Base-by-base conservation (phyloP, 768 basidiomycete species). In the Phlebiopsis gigantea region DNA sequence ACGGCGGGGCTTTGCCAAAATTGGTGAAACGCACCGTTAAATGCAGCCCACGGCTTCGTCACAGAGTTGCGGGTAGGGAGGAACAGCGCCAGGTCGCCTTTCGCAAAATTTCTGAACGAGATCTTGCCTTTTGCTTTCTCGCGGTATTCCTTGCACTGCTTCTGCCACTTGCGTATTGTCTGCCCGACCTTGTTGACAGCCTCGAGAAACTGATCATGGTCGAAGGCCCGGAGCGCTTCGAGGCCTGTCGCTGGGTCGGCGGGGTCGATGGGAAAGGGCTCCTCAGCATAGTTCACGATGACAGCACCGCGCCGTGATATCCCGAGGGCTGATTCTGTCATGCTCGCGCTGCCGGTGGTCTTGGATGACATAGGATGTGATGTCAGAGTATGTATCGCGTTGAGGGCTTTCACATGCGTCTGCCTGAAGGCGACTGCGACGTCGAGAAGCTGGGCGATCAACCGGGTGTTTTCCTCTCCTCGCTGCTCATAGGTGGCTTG, bases 61-160 rank as follows among this genome's bases (percentile, higher is more conserved):
- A 91, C 82, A 26, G 93, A 93, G 71, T 98, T 98, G 46, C 95
- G 79, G 0, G 97, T 99, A 1, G 97, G 97, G 14, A 99, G 75
- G 73, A 99, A 99, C 28, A 99, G 75, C 1, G 95, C 96, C 50
- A 99, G 76, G 72, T 99, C 97, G 9, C 95, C 94, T 68, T 93
- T 95, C 7, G 88, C 78, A 63, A 98, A 98, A 73, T 95, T 96
- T 63, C 93, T 79, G 72, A 98, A 98, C 0, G 95, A 90, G 55
- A 99, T 96, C 73, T 97, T 97, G 56, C 94, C 92, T 71, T 89
- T 93, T 15, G 94, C 89, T n/a, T 90, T 83, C 62, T 98, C 96
- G 45, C 94, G 80, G 57, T 98, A 98, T 62, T 93, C 88, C 67
- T 93, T 96, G 73, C 93, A 96, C 68, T 95, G 93, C 68, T 93